phyloP scores from a whole-genome alignment of 176 grass and related monocot genomes.

The Olyra latifolia region DNA sequence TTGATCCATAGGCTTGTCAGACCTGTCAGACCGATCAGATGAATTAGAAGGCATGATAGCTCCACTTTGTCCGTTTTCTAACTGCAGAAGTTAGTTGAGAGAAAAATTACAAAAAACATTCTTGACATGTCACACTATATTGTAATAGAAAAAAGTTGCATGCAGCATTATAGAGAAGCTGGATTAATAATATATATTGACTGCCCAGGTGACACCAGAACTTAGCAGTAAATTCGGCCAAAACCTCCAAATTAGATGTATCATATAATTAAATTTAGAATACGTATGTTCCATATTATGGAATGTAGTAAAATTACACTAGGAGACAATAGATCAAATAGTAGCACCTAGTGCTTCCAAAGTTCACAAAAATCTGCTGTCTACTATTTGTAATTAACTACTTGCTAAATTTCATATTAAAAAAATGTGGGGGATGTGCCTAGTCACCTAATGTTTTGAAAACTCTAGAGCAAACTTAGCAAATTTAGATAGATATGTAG shows the following conservation, averaged over 20 bases:
- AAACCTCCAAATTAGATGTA: neutral
- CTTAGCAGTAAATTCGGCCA: neutral
- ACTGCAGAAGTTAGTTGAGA: constrained; percentile 40
- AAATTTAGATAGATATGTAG: neutral
- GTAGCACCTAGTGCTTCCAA: neutral
- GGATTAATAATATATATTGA: constrained; percentile 7
- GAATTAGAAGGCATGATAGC: constrained; percentile 57
- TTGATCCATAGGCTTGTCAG: constrained; percentile 61
- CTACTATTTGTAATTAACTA: constrained; percentile 15
- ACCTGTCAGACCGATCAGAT: constrained; percentile 67
- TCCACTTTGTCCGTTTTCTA: constrained; percentile 55
- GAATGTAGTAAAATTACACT: neutral
- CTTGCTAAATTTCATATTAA: neutral
- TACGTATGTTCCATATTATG: neutral
- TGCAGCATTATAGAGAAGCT: constrained; percentile 11
- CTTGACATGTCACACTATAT: neutral
- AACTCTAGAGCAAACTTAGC: constrained; percentile 17
- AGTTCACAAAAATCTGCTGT: neutral
- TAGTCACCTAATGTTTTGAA: constrained; percentile 15
- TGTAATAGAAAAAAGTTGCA: constrained; percentile 13
- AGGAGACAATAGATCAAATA: constrained; percentile 3
- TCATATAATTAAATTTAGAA: neutral
- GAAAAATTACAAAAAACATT: neutral
- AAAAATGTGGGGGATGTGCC: neutral
- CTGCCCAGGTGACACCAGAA: neutral